Evolutionary conservation across 2,329 filamentous ascomycete species (phyloP), one percentile per base, ranked within the genome.

Genomic region (Ophiostoma novo-ulmi): DNA sequence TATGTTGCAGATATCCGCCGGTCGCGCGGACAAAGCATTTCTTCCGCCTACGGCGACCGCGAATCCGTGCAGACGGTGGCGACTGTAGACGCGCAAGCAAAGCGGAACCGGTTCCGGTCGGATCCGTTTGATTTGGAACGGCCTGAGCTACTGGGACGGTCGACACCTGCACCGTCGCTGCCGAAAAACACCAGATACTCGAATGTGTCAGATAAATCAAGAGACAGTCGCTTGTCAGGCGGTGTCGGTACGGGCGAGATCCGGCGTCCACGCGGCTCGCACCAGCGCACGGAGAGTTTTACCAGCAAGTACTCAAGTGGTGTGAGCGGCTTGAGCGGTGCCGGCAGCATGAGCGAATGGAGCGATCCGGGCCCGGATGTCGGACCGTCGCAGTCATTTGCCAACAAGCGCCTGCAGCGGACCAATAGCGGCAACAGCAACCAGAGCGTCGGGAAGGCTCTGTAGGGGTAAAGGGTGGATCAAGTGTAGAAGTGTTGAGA

Each of bases 41-140:
- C 81, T 2, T 22, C 20, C 2, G 73, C 81, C 69, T 82, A 83
- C 74, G 80, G 82, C 58, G 81, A 83, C 63, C 84, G 81, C 55
- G 75, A 78, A 44, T 82, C 81, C n/a, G 75, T 81, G 65, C 75
- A 75, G 38, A 67, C 65, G 1, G 11, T 22, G 11, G n/a, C 20
- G 68, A 75, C 72, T 20, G 80, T 83, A 64, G 81, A 80, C 64
- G 81, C 79, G 6, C 78, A 80, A 20, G 71, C 71, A 0, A 72
- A 73, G 7, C 73, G 73, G 70, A 84, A 84, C 75, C 87, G 86
- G 75, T 87, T 88, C 76, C 85, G 87, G 64, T 88, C 87, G 1
- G 87, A 89, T 73, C 87, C 87, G 1, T 89, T 89, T 75, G 88
- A 90, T 74, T 80, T 89, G n/a, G 87, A 89, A 76, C 78, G 81